Base-by-base conservation (phyloP, 164 flowering plant species). In the Cinnamomum micranthum region DNA sequence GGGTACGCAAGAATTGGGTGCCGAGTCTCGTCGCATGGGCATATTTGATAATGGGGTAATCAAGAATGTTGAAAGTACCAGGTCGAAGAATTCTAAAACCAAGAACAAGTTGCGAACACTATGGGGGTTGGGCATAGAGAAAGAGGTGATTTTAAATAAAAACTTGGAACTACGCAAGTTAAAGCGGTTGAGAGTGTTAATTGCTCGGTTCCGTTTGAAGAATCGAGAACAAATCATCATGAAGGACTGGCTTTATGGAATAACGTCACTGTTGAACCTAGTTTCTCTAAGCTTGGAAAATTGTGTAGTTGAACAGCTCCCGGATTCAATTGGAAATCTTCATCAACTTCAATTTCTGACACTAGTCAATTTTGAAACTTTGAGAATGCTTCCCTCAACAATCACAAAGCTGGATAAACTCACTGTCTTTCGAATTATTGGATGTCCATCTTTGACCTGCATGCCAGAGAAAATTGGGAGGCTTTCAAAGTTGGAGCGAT, bases 401-500 rank as follows among this genome's bases (percentile, higher is more conserved):
- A 28, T 67, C 23, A 28, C 55, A n/a, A 35, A 10, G 17, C n/a
- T 69, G 55, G 71, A 69, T 23, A 69, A 47, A 9, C 52, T 35
- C 52, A 9, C 2, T 4, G 0, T 19, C 25, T 22, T 69, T 6
- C 3, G 20, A 2, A 9, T 69, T 3, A 3, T 2, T 0, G 3
- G 0, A 0, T 69, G 71, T 47, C 0, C 0, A 2, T 35, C 24
- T 35, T 11, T 69, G 2, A 24, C 35, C 2, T 10, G 55, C 25
- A 19, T 69, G 71, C 52, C 71, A 2, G 52, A 69, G 20, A 55
- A 23, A 51, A 23, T 69, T 19, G 71, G 71, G 6, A 69, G n/a
- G 24, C 51, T 69, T 22, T 35, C 55, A 35, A 69, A 69, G 9
- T 51, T 69, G 35, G 24, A 69, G 33, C 23, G 6, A 24, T 13